Base-by-base conservation (phyloP, 257 asterid species). In the Gardenia jasminoides region DNA sequence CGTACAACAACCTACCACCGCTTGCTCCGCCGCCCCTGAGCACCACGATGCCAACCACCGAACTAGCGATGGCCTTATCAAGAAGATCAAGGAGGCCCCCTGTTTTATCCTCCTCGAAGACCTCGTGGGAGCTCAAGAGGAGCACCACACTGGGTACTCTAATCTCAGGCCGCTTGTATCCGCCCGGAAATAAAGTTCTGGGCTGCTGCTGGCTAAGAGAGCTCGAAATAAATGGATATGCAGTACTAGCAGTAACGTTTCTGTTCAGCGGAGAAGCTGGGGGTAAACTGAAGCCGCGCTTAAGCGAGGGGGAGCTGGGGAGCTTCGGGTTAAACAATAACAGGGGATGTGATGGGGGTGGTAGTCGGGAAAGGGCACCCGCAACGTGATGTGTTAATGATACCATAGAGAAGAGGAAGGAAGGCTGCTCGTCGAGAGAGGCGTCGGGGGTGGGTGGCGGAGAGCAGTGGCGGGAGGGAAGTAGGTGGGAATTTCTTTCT, bases 11-110 rank as follows among this genome's bases (percentile, higher is more conserved):
- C 86, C 78, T 84, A 84, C 90, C 92, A 15, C 96, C 92, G 72
- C 94, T 87, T 58, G 87, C 90, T 75, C 86, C 93, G 58, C 88
- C 88, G 22, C 90, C 92, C 82, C 84, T 81, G 65, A 96, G 99
- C 81, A 96, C 91, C 43, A 96, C 90, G 48, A 96, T 88, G 24
- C 97, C 98, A 70, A 93, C 92, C 80, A 92, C 88, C 79, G 87
- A 84, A 81, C 81, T 88, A 24, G 89, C 84, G 30, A 92, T 92
- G 28, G 94, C 94, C 70, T 76, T 78, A 77, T 95, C 97, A 48
- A 96, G 75, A 75, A 86, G 80, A 75, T 91, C 92, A 33, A 91
- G 74, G 11, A 81, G 86, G 54, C 19, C 56, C 56, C 79, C 81
- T 43, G 74, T 84, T n/a, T 88, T 82, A 46, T 89, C 91, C 61